Evolutionary conservation across 1,284 basidiomycete species (phyloP).

Genomic region (Coniophora puteana): DNA sequence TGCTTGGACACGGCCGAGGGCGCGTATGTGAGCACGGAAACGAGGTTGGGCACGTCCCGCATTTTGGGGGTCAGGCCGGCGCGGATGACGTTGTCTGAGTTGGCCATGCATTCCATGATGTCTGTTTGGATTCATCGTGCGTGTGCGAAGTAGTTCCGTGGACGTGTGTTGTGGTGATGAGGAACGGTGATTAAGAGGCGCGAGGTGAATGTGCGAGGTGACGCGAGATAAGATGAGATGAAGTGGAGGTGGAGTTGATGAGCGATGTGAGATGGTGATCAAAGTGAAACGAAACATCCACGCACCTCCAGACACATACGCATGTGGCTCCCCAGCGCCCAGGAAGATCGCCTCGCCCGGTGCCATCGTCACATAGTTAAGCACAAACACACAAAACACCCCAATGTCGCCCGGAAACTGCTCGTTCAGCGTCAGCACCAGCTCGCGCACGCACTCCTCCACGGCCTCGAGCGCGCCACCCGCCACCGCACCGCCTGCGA

Average conservation of each 20-base stretch:
- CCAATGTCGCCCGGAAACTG: slow-evolving; percentile 97
- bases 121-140: too few species aligned
- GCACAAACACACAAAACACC: slow-evolving; percentile 86
- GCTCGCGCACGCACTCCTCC: slow-evolving; percentile 51
- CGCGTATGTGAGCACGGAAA: slow-evolving; percentile 86
- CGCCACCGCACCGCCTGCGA: too few species aligned
- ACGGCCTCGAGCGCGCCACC: slow-evolving; percentile 35
- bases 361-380: slow-evolving; percentile 82
- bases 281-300: slow-evolving; percentile 5
- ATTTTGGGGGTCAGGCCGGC: slow-evolving; percentile 97
- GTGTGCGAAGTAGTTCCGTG: too few species aligned
- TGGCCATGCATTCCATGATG: slow-evolving; percentile 97
- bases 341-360: slow-evolving; percentile 93
- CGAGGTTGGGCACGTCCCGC: slow-evolving; percentile 88
- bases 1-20: slow-evolving; percentile 69
- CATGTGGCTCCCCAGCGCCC: slow-evolving; percentile 95
- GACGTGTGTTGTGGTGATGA: too few species aligned
- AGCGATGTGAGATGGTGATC: slow-evolving; percentile 8
- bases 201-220: neutral
- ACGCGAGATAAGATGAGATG: too few species aligned
- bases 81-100: slow-evolving; percentile 98
- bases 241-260: neutral
- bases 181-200: neutral
- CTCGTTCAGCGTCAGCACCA: slow-evolving; percentile 69
- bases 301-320: slow-evolving; percentile 89